Percentiles rank a stretch among this genome's conserved stretches.
Evolutionary conservation across 805 yeast species (phyloP).

Genomic region (Yamadazyma sp.): DNA sequence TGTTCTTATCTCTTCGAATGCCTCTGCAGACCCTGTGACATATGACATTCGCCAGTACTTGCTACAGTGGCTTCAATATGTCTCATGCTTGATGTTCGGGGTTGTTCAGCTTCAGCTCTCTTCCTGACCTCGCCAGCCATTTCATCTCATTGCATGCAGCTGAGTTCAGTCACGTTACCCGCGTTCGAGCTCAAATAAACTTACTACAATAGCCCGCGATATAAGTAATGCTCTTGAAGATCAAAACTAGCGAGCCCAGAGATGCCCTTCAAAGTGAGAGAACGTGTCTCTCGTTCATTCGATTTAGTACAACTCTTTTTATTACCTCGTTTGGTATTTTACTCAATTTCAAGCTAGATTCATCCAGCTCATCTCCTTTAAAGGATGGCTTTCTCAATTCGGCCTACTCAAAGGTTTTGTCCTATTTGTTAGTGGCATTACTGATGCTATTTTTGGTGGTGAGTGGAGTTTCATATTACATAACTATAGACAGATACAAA

Average conservation of each 20-base stretch:
- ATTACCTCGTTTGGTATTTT: conserved; percentile 49
- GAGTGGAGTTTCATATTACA: conserved; percentile 42
- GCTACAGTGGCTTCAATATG: too few relatives aligned
- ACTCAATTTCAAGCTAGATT: conserved; percentile 44
- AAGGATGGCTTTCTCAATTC: conserved; percentile 10
- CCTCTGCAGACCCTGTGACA: too few relatives aligned
- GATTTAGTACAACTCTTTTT: conserved; percentile 46
- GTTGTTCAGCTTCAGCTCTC: too few relatives aligned
- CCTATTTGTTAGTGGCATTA: conserved; percentile 37
- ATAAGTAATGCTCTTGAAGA: conserved; percentile 19
- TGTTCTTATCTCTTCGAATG: too few relatives aligned
- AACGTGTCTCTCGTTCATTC: conserved; percentile 49
- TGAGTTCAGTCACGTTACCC: too few relatives aligned
- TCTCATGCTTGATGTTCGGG: too few relatives aligned
- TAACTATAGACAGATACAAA: conserved; percentile 46
- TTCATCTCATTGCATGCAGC: too few relatives aligned
- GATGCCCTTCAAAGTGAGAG: conserved; percentile 56
- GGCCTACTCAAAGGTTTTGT: conserved; percentile 28
- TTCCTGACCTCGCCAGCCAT: too few relatives aligned
- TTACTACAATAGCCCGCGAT: too few relatives aligned
- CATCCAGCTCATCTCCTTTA: conserved; percentile 28
- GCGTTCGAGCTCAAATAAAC: too few relatives aligned
- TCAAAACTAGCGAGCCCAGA: conserved; percentile 50
- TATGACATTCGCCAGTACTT: too few relatives aligned
- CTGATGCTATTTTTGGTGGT: conserved; percentile 39